phyloP scores from a whole-genome alignment of 768 basidiomycete genomes.

The Tylopilus rubrobrunneus region DNA sequence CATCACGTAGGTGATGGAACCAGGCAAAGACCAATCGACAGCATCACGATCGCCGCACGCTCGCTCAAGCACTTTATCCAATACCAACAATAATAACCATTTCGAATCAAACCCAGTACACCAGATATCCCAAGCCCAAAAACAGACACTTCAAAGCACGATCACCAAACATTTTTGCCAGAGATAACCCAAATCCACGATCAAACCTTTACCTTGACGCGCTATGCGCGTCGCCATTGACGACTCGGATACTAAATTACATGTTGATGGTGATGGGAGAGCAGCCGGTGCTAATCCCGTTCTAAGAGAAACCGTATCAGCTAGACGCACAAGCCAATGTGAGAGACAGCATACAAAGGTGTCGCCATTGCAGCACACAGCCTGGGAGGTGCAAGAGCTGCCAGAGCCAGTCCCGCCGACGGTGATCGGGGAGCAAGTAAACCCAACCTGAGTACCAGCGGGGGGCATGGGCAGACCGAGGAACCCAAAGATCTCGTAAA shows the following conservation, averaged over 20 bases:
- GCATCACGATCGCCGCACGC: no score
- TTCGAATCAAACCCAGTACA: background rate
- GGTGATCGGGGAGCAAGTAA: slow-evolving; percentile 1
- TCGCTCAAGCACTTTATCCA: background rate
- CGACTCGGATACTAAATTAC: background rate
- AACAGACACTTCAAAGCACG: background rate
- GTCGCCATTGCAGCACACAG: slow-evolving; percentile 4
- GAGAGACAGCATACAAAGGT: background rate
- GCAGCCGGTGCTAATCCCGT: slow-evolving; percentile 1
- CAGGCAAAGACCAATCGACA: background rate
- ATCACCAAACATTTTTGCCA: background rate
- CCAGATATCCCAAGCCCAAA: background rate
- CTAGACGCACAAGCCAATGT: background rate
- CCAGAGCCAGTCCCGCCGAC: background rate
- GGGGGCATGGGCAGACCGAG: background rate
- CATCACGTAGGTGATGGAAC: background rate
- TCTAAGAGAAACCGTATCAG: background rate
- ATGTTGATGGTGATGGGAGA: background rate
- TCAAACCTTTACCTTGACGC: background rate
- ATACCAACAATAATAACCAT: background rate
- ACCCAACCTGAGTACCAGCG: background rate
- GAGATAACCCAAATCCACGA: background rate
- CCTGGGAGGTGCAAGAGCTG: background rate
- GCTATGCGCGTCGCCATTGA: no score
- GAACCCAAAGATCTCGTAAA: background rate